These are phyloP conservation scores for Cylindrotheca fusiformis DNA, from an alignment of 108 stramenopile species.

Conservation along the genomic window DNA sequence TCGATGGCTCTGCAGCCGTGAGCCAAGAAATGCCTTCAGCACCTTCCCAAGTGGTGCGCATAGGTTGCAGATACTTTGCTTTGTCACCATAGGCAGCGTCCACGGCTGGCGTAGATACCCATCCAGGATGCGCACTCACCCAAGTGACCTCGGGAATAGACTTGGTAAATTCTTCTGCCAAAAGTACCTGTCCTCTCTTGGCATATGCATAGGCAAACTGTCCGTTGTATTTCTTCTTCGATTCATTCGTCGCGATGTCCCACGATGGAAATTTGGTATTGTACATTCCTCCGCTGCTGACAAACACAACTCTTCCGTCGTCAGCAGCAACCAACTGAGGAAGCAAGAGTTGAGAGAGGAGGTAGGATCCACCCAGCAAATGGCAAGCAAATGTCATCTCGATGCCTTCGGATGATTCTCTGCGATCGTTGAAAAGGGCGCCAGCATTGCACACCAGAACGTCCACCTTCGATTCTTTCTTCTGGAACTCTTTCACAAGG, in stretches of 20 bases:
- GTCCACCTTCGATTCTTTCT: slow-evolving; percentile 68
- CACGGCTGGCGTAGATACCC: slow-evolving; percentile 80
- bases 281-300: slow-evolving; percentile 85
- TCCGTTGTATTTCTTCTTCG: slow-evolving; percentile 67
- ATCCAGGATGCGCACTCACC: slow-evolving; percentile 77
- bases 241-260: slow-evolving; percentile 59
- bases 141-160: slow-evolving; percentile 52
- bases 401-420: slow-evolving; percentile 74
- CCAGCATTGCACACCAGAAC: slow-evolving; percentile 92
- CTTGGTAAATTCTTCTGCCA: slow-evolving; percentile 73
- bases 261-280: slow-evolving; percentile 85
- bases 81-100: slow-evolving; percentile 80
- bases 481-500: slow-evolving; percentile 50
- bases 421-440: slow-evolving; percentile 79
- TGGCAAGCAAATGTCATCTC: slow-evolving; percentile 91
- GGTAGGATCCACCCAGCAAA: slow-evolving; percentile 76
- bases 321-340: slow-evolving; percentile 55
- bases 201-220: slow-evolving; percentile 87
- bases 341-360: slow-evolving; percentile 68
- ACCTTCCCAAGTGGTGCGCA: slow-evolving; percentile 88
- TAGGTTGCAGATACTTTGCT: slow-evolving; percentile 81
- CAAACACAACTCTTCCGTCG: slow-evolving; percentile 30
- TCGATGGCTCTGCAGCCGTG: slow-evolving; percentile 38
- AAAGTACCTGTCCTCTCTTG: slow-evolving; percentile 88
- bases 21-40: slow-evolving; percentile 92